Evolutionary conservation across 495 filamentous ascomycete genomes (phyloP).

Genomic region (Lasiosphaeria ovina): DNA sequence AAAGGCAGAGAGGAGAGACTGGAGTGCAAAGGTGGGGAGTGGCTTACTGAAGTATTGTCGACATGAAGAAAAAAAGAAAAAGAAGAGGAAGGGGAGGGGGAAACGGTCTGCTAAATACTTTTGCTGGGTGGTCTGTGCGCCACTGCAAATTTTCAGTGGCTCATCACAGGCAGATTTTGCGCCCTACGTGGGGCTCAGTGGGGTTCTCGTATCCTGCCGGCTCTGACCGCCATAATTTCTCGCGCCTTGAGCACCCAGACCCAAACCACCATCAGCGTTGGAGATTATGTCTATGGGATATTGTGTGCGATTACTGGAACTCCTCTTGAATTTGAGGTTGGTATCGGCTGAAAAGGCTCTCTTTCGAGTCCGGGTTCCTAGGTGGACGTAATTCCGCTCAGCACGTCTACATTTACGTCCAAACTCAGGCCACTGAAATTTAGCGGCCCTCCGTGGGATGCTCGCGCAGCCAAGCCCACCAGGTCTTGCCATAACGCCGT

Average conservation of each 20-base stretch:
- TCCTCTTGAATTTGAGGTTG: too few species aligned
- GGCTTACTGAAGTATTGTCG: slow-evolving; percentile 60
- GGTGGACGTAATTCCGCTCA: too few species aligned
- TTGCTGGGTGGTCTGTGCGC: slow-evolving; percentile 36
- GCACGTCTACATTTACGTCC: too few species aligned
- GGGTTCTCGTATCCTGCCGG: slow-evolving; percentile 34
- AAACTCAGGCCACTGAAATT: background rate
- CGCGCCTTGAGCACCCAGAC: background rate
- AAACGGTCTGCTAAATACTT: slow-evolving; percentile 34
- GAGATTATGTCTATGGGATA: background rate
- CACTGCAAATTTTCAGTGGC: slow-evolving; percentile 37
- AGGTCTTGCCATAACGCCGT: background rate
- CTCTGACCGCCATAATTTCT: slow-evolving; percentile 36
- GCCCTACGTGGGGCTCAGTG: background rate
- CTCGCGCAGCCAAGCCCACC: background rate
- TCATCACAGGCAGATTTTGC: slow-evolving; percentile 18
- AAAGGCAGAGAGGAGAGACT: background rate
- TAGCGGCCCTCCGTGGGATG: too few species aligned
- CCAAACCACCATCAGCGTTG: background rate
- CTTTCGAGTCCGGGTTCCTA: too few species aligned
- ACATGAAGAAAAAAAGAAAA: slow-evolving; percentile 43
- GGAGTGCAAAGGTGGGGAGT: slow-evolving; percentile 38
- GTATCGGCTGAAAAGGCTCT: too few species aligned
- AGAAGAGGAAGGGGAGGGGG: slow-evolving; percentile 28
- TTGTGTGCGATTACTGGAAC: too few species aligned